Evolutionary conservation across 169 alveolate genomes (phyloP), one percentile per base, ranked within the genome.

Genomic region (Plasmodium cynomolgi): DNA sequence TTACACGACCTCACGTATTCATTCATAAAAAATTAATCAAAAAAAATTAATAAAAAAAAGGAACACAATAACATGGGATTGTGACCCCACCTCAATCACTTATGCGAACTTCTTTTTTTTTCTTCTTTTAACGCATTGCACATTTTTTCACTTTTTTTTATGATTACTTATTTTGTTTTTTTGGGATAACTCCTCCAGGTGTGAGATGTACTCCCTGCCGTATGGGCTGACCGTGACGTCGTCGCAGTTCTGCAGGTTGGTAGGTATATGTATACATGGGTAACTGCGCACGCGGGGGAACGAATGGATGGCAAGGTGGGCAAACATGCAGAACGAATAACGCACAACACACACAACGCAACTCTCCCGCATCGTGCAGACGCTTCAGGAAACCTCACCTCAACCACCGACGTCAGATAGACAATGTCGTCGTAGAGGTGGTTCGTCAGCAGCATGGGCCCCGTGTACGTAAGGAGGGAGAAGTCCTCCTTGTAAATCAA

Each of bases 401-500:
- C 84, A 79, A 88, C 93, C 26, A 88, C 81, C 13, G 93, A 79
- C 29, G 93, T 72, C 54, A 88, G 26, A 58, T 88, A 88, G 15
- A 88, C 71, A 56, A 88, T 68, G 20, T 88, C 93, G 71, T 88
- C 88, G 33, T 88, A 88, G 68, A 88, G 86, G 72, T 79, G 47
- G 72, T 88, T 88, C 17, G 93, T 88, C 34, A 88, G 50, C 26
- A 29, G 29, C 93, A 88, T 88, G 47, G 93, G 93, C 17, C 93
- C 93, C 11, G 39, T 47, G 47, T 88, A 88, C 17, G 84, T 79
- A 54, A 88, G 93, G 72, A 56, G 39, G 23, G 93, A 88, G 47
- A 88, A 88, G 8, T 75, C 71, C 8, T 56, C 73, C 29, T 79
- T 77, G 72, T 88, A 17, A 34, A 50, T 77, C 20, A 88, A 34